These are phyloP conservation scores for Backusella luteola DNA, from an alignment of 192 early-diverging fungal genomes.

Conservation along the genomic window DNA sequence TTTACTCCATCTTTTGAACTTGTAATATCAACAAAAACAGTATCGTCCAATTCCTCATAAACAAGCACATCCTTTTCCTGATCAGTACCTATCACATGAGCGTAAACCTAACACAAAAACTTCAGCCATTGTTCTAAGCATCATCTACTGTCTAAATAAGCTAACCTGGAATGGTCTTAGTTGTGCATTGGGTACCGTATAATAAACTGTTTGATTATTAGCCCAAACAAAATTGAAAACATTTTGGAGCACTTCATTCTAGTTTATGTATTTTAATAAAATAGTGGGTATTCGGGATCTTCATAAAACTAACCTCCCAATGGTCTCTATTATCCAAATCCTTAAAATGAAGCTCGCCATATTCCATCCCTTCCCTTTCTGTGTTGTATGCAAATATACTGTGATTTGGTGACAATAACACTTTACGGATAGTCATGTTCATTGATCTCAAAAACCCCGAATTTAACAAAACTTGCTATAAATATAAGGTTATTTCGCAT, in stretches of 20 bases:
- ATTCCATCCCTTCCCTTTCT: slow-evolving; percentile 50
- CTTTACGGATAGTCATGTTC: slow-evolving; percentile 46
- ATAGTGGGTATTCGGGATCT: not conserved
- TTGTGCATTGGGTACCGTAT: slow-evolving; percentile 68
- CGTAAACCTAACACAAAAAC: slow-evolving; percentile 40
- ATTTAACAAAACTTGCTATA: slow-evolving; percentile 52
- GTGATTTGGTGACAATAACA: slow-evolving; percentile 51
- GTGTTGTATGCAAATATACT: slow-evolving; percentile 52
- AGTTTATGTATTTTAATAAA: not conserved
- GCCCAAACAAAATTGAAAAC: slow-evolving; percentile 76
- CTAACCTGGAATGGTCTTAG: slow-evolving; percentile 61
- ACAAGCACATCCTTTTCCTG: slow-evolving; percentile 53
- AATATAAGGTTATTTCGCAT: not conserved
- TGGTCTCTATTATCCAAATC: slow-evolving; percentile 36
- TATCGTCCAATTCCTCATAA: slow-evolving; percentile 61
- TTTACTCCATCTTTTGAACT: slow-evolving; percentile 66
- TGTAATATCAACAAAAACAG: slow-evolving; percentile 75
- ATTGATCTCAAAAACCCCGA: slow-evolving; percentile 44
- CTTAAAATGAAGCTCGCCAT: slow-evolving; percentile 51
- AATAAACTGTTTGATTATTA: slow-evolving; percentile 57
- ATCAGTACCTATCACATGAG: slow-evolving; percentile 47
- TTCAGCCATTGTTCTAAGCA: not conserved
- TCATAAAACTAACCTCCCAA: slow-evolving; percentile 19
- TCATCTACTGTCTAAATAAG: not conserved
- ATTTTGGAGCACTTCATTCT: slow-evolving; percentile 44